Base-by-base conservation (phyloP, 805 yeast genomes). In the Clavispora vitiphila region DNA sequence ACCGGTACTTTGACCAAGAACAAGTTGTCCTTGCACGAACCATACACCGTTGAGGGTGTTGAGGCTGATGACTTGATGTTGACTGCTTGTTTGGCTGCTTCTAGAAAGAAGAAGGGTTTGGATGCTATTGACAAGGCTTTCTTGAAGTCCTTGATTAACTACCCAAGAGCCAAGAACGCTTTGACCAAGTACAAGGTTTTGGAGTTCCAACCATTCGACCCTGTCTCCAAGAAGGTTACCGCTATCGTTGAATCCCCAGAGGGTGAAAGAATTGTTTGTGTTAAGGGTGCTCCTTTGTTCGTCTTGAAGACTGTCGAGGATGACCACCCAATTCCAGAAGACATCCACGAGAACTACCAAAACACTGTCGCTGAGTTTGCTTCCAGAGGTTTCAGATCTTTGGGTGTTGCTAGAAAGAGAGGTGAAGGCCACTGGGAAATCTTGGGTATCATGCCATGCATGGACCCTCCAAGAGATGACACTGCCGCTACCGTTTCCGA, bases 401-500 rank as follows among this genome's bases (percentile, higher is more conserved):
- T 89, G 67, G 96, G 96, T 83, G 96, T 89, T 76, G 96, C 96
- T 54, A 86, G 96, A 81, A 87, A 87, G 87, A 83, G 95, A 78
- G 96, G 95, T 74, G 96, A 87, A 73, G 95, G 95, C 61, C 95
- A 86, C 81, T 89, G 96, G 96, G 96, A 89, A 76, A 88, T 89
- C 59, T 76, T 89, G 64, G 96, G 96, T 69, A 90, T 89, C 69
- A 88, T 89, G 96, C 96, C 96, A 71, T 88, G 96, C 76, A 85
- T 86, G 90, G 96, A 89, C 74, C 96, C 96, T 64, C 96, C 96
- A 74, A 86, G 96, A 81, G 95, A 89, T 74, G 96, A 89, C 72
- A 89, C 96, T 76, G 96, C 95, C 61, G 81, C 81, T 64, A 89
- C 96, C 66, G 93, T 89, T 66, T 69, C 76, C 70, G 96, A 89